Evolutionary conservation across 176 grass and related monocot species (phyloP), one percentile per base, ranked within the genome.

Genomic region (Areca catechu): DNA sequence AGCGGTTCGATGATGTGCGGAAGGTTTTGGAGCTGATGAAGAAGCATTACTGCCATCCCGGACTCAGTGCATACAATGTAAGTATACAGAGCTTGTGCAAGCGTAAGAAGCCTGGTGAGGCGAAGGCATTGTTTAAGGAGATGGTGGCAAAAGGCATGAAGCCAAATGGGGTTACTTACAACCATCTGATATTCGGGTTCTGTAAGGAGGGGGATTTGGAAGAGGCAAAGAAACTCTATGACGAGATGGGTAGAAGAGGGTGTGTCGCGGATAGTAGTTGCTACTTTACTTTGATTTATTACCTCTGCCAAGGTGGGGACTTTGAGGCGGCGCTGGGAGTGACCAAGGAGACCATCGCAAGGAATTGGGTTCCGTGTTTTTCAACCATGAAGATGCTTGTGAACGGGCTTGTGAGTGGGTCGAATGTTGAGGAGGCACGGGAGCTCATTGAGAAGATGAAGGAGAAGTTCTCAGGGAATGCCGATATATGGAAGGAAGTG

Each of bases 331-430:
- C 86, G 1, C 60, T 86, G 52, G 67, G 49, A 15, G 37, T 90
- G 19, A 87, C 76, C 79, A 79, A 79, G 76, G 77, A 74, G 54
- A 67, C 62, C 15, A 48, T 66, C 51, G 30, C 74, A 19, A 84
- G 19, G 71, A 88, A 85, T 58, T 84, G 83, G 86, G 50, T 88
- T 16, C 92, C 92, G 1, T 22, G 61, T 53, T 96, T 90, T 64
- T 85, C 86, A 3, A 88, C 71, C 30, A 96, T 96, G 92, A 96
- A 90, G 71, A 88, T 84, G 74, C 83, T 96, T 68, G 86, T 96
- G 56, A 71, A 85, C 73, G 92, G 86, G 52, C 83, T 96, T 62
- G 71, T 77, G 37, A 75, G 61, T 10, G 66, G 28, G 30, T 81
- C 74, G 19, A 88, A 71, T 56, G 59, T 82, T 0, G 83, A 96